Conservation (phyloP, 2,329 filamentous ascomycete species). For the Verticillium alfalfae region DNA sequence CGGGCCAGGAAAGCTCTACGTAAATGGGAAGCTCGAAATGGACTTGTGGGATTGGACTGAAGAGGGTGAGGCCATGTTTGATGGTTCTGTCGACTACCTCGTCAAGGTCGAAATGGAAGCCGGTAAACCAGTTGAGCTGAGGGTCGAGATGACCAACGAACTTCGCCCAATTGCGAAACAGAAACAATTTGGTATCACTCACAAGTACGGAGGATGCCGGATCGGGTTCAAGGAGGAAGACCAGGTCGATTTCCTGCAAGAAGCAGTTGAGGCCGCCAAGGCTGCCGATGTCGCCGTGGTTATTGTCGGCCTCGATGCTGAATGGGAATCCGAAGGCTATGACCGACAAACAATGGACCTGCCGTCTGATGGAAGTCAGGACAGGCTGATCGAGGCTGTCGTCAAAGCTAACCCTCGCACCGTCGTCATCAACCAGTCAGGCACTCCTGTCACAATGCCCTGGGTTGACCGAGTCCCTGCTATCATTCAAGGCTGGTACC, state of each 20-base stretch:
- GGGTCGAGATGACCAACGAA: conserved; percentile 62
- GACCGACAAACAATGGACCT: conserved; percentile 69
- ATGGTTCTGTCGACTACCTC: conserved; percentile 59
- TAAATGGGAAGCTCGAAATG: conserved; percentile 54
- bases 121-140: conserved; percentile 53
- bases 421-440: conserved; percentile 64
- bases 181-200: conserved; percentile 48
- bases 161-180: conserved; percentile 57
- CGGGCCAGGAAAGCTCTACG: conserved; percentile 55
- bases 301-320: conserved; percentile 63
- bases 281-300: conserved; percentile 63
- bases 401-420: conserved; percentile 59
- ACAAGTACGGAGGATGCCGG: conserved; percentile 66
- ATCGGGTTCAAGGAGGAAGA: conserved; percentile 67
- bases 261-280: conserved; percentile 58
- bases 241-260: conserved; percentile 54
- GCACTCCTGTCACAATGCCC: conserved; percentile 64
- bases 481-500: conserved; percentile 71
- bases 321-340: conserved; percentile 73
- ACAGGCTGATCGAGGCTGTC: conserved; percentile 58
- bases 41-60: conserved; percentile 67
- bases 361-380: conserved; percentile 54
- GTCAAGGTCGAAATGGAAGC: conserved; percentile 56
- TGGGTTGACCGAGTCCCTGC: conserved; percentile 62
- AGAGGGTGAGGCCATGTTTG: conserved; percentile 66